Evolutionary conservation across 1,284 basidiomycete genomes (phyloP).

Genomic region (Coniferiporia sulphurascens): DNA sequence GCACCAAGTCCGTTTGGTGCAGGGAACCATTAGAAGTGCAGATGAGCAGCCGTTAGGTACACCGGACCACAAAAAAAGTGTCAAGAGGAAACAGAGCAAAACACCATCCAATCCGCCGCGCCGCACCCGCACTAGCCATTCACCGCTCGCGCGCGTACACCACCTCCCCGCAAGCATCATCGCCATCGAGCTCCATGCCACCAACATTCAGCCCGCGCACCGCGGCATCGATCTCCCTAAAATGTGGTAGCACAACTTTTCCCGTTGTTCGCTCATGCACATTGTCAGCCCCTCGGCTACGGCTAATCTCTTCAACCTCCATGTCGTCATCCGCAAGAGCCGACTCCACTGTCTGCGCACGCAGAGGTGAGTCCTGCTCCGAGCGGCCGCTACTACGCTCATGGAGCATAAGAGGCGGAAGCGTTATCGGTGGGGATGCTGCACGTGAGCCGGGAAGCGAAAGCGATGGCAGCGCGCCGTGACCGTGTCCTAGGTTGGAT

Average conservation of each 20-base stretch:
- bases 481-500: conserved; percentile 19
- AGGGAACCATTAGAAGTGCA: too few species aligned
- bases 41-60: too few species aligned
- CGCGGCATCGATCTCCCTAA: conserved; percentile 48
- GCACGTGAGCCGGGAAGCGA: conserved; percentile 54
- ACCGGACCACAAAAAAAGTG: too few species aligned
- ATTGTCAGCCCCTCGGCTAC: conserved; percentile 10
- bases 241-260: conserved; percentile 48
- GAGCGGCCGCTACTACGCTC: conserved; percentile 27
- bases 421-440: conserved; percentile 61
- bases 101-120: not conserved
- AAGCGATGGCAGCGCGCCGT: conserved; percentile 14
- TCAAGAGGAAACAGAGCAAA: not conserved
- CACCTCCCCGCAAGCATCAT: not conserved
- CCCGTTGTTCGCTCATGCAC: conserved; percentile 23
- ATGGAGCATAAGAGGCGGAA: conserved; percentile 57
- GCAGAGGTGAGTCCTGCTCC: conserved; percentile 26
- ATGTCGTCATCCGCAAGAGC: conserved; percentile 19
- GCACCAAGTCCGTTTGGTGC: too few species aligned
- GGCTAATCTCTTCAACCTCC: conserved; percentile 8
- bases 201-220: conserved; percentile 3
- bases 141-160: conserved; percentile 6
- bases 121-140: not conserved
- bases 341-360: conserved; percentile 22
- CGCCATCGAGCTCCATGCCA: conserved; percentile 7